Base-by-base conservation (phyloP, 306 rosid species). In the Crotalaria pallida region DNA sequence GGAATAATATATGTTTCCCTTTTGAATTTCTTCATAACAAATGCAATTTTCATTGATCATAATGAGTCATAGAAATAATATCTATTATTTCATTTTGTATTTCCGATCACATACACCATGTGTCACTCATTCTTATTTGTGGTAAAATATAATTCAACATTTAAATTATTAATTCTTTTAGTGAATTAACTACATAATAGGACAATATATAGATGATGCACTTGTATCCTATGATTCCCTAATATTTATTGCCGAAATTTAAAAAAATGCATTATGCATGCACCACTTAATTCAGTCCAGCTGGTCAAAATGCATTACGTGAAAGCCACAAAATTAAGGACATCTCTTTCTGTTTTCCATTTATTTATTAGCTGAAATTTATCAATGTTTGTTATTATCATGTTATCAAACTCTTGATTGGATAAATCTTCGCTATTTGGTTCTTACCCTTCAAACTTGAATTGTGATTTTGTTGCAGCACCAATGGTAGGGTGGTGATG, bases 401-500 rank as follows among this genome's bases (percentile, higher is more conserved):
- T 50, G 26, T 8, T 27, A 15, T 51, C 10, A 33, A 65, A 31
- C 59, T 57, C 69, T 65, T 55, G 12, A 48, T 23, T 36, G 18
- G 40, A 48, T 18, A 19, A 24, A 38, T 40, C 27, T 68, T 41
- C 21, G 58, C 19, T 27, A 16, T 33, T 60, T 71, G 45, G 66
- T 27, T 58, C 34, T 71, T 66, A 36, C 69, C 72, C 13, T 77
- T 81, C 82, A 81, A 77, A 77, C 82, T 72, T 67, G 57, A 68
- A 53, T 58, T 67, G 52, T 67, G 36, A 26, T 31, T 22, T 71
- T 48, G 76, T 77, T 77, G 41, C 64, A 78, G 50, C 44, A 12
- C 40, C 4, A 64, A 12, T 16, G 6, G 69, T 68, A 50, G 62
- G 34, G 34, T 27, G 31, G 31, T 62, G 62, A n/a, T n/a, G n/a